Conservation (phyloP, 805 yeast genomes). For the Tetrapisispora iriomotensis region DNA sequence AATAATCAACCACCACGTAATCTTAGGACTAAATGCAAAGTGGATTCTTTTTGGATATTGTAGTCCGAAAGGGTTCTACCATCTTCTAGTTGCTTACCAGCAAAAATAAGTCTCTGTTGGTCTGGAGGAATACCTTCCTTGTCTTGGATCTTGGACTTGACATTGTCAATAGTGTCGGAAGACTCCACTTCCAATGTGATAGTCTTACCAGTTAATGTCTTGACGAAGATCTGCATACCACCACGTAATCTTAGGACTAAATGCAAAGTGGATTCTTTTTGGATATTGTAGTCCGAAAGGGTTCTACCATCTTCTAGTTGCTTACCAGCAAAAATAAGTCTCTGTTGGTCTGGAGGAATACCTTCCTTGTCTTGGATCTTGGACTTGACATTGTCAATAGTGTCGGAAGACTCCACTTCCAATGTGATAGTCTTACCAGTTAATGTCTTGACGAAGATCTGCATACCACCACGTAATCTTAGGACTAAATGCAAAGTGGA, state of each 20-base stretch:
- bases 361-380: constrained; percentile 66
- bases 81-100: constrained; percentile 55
- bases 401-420: constrained; percentile 91
- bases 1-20: constrained; percentile 71
- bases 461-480: constrained; percentile 83
- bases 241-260: constrained; percentile 68
- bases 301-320: constrained; percentile 67
- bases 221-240: constrained; percentile 40
- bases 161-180: constrained; percentile 88
- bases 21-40: constrained; percentile 58
- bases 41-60: constrained; percentile 62
- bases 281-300: constrained; percentile 61
- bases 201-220: constrained; percentile 35
- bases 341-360: constrained; percentile 63
- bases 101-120: constrained; percentile 57
- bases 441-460: constrained; percentile 93
- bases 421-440: constrained; percentile 96
- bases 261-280: constrained; percentile 61
- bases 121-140: constrained; percentile 65
- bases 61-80: constrained; percentile 61
- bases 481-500: constrained; percentile 77
- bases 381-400: constrained; percentile 86
- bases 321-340: constrained; percentile 63
- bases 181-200: constrained; percentile 91
- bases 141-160: constrained; percentile 66